Evolutionary conservation across 2,329 filamentous ascomycete species (phyloP), one percentile per base, ranked within the genome.

Genomic region (Plenodomus tracheiphilus): DNA sequence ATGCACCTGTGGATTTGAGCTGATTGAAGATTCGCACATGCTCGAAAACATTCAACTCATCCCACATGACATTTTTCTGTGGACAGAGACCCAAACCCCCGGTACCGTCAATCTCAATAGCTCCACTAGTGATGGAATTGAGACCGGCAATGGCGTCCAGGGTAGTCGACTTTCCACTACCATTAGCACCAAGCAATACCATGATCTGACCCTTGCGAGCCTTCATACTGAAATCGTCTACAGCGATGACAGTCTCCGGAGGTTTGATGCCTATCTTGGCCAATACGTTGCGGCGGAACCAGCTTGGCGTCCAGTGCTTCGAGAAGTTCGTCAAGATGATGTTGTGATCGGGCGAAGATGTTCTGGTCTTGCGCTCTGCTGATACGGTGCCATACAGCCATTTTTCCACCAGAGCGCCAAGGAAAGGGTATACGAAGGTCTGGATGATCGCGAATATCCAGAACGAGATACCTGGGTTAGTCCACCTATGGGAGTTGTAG

Each of bases 21-120:
- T 80, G 79, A 68, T 94, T 93, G 76, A 96, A 96, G 41, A 96
- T 89, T 9, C 76, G 75, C 15, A 96, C 84, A 63, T 96, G 92
- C 70, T 96, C 91, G 62, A 85, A 83, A 0, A 96, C 91, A 0
- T 89, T 95, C 46, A 97, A 75, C 49, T 91, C 86, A 59, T 93
- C 88, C 91, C 92, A 97, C 25, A 97, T 80, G 5, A 97, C 92
- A 61, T 97, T 97, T 77, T 93, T 92, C 69, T 97, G 92, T 0
- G 92, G 92, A 47, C 91, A 93, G 36, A 96, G 85, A 13, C 92
- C 92, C 17, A 97, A 80, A 0, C 89, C 90, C 9, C 89, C 89
- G 9, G 84, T 86, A 1, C 86, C 86, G 56, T 92, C 86, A 39
- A 96, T 86, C 19, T 82, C 83, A 57, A 97, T 94, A 2, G 80